These are phyloP conservation scores for Eucalyptus rudis DNA, from an alignment of 345 rosid genomes.

Conservation along the genomic window DNA sequence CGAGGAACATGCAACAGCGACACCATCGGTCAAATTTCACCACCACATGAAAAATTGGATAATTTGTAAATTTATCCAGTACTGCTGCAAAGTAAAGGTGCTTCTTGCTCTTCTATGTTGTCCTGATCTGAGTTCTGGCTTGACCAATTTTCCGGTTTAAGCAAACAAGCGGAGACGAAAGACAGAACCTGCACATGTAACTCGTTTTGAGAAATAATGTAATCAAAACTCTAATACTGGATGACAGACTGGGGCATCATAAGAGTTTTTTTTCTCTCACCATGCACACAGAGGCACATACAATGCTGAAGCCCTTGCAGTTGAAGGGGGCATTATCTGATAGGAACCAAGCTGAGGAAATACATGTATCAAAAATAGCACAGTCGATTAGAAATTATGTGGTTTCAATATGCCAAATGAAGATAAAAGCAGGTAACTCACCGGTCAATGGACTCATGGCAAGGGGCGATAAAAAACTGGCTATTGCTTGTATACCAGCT, in stretches of 20 bases:
- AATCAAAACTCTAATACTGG: neutral
- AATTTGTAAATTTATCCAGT: neutral
- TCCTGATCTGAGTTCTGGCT: neutral
- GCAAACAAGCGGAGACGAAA: conserved; percentile 15
- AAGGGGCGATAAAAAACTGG: conserved; percentile 31
- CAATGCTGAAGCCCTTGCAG: conserved; percentile 43
- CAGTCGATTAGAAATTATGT: neutral
- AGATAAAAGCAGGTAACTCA: neutral
- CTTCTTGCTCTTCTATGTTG: conserved; percentile 9
- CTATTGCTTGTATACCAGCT: conserved; percentile 34
- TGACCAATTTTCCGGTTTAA: conserved; percentile 2
- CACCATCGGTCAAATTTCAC: neutral
- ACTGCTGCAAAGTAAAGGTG: conserved; percentile 9
- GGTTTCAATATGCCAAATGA: neutral
- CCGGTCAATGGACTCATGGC: conserved; percentile 45
- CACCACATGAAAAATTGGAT: neutral
- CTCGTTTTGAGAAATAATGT: neutral
- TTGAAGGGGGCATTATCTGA: conserved; percentile 35
- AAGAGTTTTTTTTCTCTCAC: conserved; percentile 2
- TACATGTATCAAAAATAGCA: neutral
- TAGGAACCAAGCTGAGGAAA: conserved; percentile 29
- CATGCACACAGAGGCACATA: conserved; percentile 34
- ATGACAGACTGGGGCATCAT: neutral
- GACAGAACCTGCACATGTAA: conserved; percentile 9
- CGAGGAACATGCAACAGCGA: neutral